A percentile compares a stretch with the other conserved stretches of the same genome.
These are phyloP conservation scores for Tricladium varicosporioides DNA, from an alignment of 2,329 filamentous ascomycete species.

Conservation along the genomic window DNA sequence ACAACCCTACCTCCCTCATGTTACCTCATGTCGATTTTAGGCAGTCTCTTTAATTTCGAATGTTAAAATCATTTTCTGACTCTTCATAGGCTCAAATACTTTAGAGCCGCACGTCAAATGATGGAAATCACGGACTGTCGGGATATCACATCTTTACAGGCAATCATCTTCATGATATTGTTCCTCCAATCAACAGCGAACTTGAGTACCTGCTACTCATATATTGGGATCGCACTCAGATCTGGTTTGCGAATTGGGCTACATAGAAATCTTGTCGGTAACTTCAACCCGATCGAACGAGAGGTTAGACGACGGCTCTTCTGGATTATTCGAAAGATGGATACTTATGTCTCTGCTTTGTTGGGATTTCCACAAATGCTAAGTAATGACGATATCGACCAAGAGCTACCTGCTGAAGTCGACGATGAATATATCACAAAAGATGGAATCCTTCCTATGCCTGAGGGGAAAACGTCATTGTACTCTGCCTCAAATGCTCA, in stretches of 20 bases:
- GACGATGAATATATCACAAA: slow-evolving; percentile 67
- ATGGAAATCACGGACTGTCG: slow-evolving; percentile 69
- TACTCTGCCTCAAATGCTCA: slow-evolving; percentile 67
- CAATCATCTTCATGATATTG: slow-evolving; percentile 75
- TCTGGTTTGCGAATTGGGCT: slow-evolving; percentile 75
- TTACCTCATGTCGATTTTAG: background rate
- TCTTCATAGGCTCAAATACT: slow-evolving; percentile 66
- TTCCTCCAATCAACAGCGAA: slow-evolving; percentile 80
- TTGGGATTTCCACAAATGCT: slow-evolving; percentile 65
- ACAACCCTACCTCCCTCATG: no score
- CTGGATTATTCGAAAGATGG: slow-evolving; percentile 67
- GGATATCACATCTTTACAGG: slow-evolving; percentile 71
- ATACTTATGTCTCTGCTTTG: slow-evolving; percentile 67
- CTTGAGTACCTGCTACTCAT: slow-evolving; percentile 76
- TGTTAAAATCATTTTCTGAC: slow-evolving; percentile 8
- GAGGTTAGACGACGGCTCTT: slow-evolving; percentile 65
- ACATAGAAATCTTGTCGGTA: slow-evolving; percentile 67
- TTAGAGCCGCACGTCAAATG: slow-evolving; percentile 63
- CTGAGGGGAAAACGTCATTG: slow-evolving; percentile 52
- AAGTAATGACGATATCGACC: slow-evolving; percentile 64
- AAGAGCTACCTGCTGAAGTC: slow-evolving; percentile 61
- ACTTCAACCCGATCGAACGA: slow-evolving; percentile 60
- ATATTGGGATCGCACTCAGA: slow-evolving; percentile 73
- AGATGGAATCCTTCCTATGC: slow-evolving; percentile 53
- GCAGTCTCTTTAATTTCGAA: background rate